Evolutionary conservation across 495 filamentous ascomycete species (phyloP).

Genomic region (Amorphotheca resinae): DNA sequence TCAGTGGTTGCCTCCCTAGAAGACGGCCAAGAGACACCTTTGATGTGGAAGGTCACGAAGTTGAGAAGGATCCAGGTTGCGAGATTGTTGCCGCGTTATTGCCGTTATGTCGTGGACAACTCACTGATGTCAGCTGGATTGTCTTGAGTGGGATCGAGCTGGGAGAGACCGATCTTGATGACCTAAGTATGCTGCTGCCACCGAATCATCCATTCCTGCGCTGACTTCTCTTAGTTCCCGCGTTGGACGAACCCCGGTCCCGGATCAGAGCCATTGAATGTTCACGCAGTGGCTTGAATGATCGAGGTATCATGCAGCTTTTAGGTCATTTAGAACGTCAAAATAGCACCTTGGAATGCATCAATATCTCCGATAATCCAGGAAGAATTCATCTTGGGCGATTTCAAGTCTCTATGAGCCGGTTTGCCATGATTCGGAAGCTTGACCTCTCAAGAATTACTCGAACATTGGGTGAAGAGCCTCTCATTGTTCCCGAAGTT

Average conservation of each 20-base stretch:
- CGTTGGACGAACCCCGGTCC: constrained; percentile 25
- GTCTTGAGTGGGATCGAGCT: constrained; percentile 70
- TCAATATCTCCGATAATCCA: constrained; percentile 67
- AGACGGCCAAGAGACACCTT: constrained; percentile 29
- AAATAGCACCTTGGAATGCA: constrained; percentile 57
- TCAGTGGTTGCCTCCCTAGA: constrained; percentile 42
- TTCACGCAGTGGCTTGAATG: constrained; percentile 60
- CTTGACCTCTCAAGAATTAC: constrained; percentile 59
- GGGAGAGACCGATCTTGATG: constrained; percentile 67
- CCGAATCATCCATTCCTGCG: neutral
- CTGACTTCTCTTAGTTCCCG: constrained; percentile 4
- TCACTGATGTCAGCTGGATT: constrained; percentile 72
- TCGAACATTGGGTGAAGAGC: constrained; percentile 46
- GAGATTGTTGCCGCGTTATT: constrained; percentile 71
- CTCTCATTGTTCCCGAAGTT: constrained; percentile 54
- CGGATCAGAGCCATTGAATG: constrained; percentile 74
- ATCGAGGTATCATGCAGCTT: constrained; percentile 41
- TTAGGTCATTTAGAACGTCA: constrained; percentile 50
- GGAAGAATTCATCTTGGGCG: constrained; percentile 54
- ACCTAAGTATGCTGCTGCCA: constrained; percentile 4
- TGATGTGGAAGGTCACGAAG: constrained; percentile 29
- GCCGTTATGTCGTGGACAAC: constrained; percentile 57
- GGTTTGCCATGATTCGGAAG: constrained; percentile 48
- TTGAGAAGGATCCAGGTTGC: constrained; percentile 52
- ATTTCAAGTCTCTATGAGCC: constrained; percentile 30